Percentiles rank a stretch among this genome's conserved stretches.
phyloP scores from a whole-genome alignment of 1,284 basidiomycete species.

The Megacollybia platyphylla region DNA sequence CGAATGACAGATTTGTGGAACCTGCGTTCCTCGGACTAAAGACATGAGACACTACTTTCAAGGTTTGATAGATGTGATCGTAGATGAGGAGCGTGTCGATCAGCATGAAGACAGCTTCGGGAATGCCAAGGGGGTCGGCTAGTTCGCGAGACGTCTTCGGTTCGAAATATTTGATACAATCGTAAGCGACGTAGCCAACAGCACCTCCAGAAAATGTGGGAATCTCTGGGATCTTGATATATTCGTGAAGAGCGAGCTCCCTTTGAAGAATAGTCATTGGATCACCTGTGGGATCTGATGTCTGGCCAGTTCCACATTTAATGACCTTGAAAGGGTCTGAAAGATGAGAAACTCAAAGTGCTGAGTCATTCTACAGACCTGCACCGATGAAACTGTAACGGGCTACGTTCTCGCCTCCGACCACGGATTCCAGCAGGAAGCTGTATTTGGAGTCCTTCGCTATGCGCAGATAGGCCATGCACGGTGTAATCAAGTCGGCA shows the following conservation, averaged over 20 bases:
- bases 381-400: conserved; percentile 95
- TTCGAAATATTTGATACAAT: conserved; percentile 95
- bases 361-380: conserved; percentile 29
- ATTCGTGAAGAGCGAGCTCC: conserved; percentile 80
- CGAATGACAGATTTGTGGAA: conserved; percentile 54
- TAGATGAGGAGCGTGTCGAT: conserved; percentile 91
- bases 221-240: conserved; percentile 83
- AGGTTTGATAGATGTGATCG: conserved; percentile 91
- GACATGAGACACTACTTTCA: conserved; percentile 95
- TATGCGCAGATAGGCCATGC: conserved; percentile 91
- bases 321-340: conserved; percentile 88
- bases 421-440: conserved; percentile 87
- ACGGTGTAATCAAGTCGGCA: conserved; percentile 94
- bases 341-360: conserved; percentile 3
- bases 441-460: conserved; percentile 88
- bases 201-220: conserved; percentile 96
- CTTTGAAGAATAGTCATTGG: conserved; percentile 79
- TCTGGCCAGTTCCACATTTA: conserved; percentile 75
- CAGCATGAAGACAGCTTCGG: conserved; percentile 96
- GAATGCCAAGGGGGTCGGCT: conserved; percentile 71
- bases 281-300: conserved; percentile 64
- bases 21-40: conserved; percentile 65
- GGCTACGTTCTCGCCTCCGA: conserved; percentile 83
- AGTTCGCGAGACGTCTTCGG: conserved; percentile 74
- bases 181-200: conserved; percentile 95